Evolutionary conservation across 805 yeast genomes (phyloP), one percentile per base, ranked within the genome.

Genomic region (Priceomyces medius): DNA sequence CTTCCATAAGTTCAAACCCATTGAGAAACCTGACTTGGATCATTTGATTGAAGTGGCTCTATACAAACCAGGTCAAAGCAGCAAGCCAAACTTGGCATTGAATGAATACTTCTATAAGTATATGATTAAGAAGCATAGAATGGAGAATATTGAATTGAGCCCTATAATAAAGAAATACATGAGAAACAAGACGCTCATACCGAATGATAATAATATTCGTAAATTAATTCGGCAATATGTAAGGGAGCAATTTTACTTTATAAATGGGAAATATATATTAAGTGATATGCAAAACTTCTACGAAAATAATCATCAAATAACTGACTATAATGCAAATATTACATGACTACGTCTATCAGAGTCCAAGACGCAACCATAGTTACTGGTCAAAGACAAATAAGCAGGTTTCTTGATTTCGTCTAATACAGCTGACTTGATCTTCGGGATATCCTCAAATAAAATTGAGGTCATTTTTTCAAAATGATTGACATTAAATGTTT

Each of bases 341-440:
- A 59, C 47, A 48, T 73, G 74, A 38, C 66, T 61, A 45, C 64
- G 70, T 37, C 56, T 67, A 19, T 66, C 52, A 7, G 54, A 47
- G 46, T 74, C 79, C 26, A 76, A 45, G 12, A 77, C 44, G 44
- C 74, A 69, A 4, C 70, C 75, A 31, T 60, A 54, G 0, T 58
- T 44, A 5, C 59, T 44, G 42, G 63, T 70, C n/a, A 66, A 45
- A 0, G 71, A 51, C 32, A 74, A 28, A 35, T 53, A 52, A 3
- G 49, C 43, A 1, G 76, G 74, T n/a, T 50, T 40, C 26, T 43
- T 38, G n/a, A 40, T 31, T 12, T 18, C 20, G 4, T 35, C 33
- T n/a, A 40, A 26, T 9, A 20, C 32, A 26, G 27, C 36, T 26
- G 45, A 34, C 31, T 41, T 42, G 8, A 42, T 33, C 17, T 45